Base-by-base conservation (phyloP, 2,329 filamentous ascomycete genomes). In the Emmonsiellopsis sp. region DNA sequence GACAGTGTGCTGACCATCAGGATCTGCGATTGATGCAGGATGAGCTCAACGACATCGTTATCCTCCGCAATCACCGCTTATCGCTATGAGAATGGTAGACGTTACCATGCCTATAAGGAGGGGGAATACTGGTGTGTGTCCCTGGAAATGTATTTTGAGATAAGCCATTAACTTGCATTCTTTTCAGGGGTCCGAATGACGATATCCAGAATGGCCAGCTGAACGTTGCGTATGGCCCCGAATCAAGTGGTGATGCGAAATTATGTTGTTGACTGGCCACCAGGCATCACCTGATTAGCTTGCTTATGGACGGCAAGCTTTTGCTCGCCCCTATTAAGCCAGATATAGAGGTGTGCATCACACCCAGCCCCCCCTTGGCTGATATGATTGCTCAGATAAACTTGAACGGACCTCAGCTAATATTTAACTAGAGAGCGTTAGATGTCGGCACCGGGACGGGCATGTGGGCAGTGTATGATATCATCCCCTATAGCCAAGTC, bases 401-500 rank as follows among this genome's bases (percentile, higher is more conserved):
- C n/a, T n/a, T n/a, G n/a, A n/a, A n/a, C n/a, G n/a, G n/a, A n/a
- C n/a, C n/a, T n/a, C n/a, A n/a, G 15, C 20, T 26, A 5, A 26
- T 5, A 26, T 26, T 26, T 3, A 6, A 34, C 8, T 16, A 42
- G 15, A 45, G 44, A 20, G 20, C 37, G 46, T 16, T 40, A 2
- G 77, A 79, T 60, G 62, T 78, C 13, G 76, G 76, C 6, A 78
- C 75, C 1, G 76, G 76, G 9, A 78, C 74, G 3, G 76, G 76
- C 7, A 71, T 80, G 42, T 84, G 81, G 81, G 79, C 79, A 2
- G 74, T 81, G 16, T 72, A 77, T 42, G 59, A 38, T 51, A 42
- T n/a, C 37, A 15, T 16, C 7, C 30, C 32, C 7, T 13, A 32
- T 26, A 32, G 26, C 26, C 26, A 32, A 2, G 32, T 9, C 20